Base-by-base conservation (phyloP, 2,329 filamentous ascomycete genomes). In the Reticulascus tulasneorum region DNA sequence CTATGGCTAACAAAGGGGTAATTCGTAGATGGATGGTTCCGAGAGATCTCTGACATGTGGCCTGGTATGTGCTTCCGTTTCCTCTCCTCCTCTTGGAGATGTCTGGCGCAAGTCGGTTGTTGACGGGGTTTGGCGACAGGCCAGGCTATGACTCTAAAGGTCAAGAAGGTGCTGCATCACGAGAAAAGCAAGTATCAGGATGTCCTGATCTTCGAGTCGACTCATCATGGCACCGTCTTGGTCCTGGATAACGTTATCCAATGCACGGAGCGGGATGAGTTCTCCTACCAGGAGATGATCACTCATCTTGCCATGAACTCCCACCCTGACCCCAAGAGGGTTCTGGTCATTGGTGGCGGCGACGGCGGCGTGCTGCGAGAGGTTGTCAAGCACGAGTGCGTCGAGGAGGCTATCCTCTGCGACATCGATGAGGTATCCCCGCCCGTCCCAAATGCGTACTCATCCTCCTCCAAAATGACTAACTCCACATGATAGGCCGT, bases 271-370 rank as follows among this genome's bases (percentile, higher is more conserved):
- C 84, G 91, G 50, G 89, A 98, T 62, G 93, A 98, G 75, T 98
- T 97, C 77, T 88, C 90, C 55, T 95, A 95, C 81, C 93, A 98
- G 77, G 93, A 98, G 79, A 98, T 98, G 93, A 98, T 98, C 69
- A 90, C 91, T 53, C 89, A 98, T 71, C 78, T 98, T 51, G 93
- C 89, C 69, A 88, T 98, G 84, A 93, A 94, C 79, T 88, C 91
- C 35, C 93, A 98, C 79, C 93, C 93, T 52, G 82, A 94, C 75
- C 93, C 93, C 60, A 93, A 97, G 81, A 94, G 90, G 70, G 93
- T 98, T 35, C 82, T 98, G 40, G 93, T 98, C 64, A 97, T 98
- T 58, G 93, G 93, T 49, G 93, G 93, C 56, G 93, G 93, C 62
- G 93, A 98, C 62, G 93, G 93, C 43, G 93, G 93, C 69, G 93